These are phyloP conservation scores for Prinsepia uniflora DNA, from an alignment of 306 rosid species.

Conservation along the genomic window DNA sequence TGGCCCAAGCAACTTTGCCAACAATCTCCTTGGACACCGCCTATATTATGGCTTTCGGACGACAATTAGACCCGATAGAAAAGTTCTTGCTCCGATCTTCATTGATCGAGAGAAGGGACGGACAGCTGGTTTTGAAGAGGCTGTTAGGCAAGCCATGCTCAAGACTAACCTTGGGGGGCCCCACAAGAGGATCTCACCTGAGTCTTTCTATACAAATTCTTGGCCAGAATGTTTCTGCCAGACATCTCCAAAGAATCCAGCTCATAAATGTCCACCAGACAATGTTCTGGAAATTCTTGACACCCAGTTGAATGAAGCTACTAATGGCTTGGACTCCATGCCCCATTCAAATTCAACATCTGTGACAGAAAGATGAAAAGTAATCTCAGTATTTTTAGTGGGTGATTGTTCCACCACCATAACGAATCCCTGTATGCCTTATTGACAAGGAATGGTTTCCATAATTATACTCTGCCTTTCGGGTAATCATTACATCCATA, in stretches of 20 bases:
- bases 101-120: slow-evolving; percentile 65
- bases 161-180: slow-evolving; percentile 85
- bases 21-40: slow-evolving; percentile 97
- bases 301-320: slow-evolving; percentile 39
- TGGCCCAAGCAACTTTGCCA: slow-evolving; percentile 99
- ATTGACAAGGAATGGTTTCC: slow-evolving; percentile 29
- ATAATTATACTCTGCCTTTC: not conserved
- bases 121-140: slow-evolving; percentile 65
- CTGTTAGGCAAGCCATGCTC: slow-evolving; percentile 69
- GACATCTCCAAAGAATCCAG: slow-evolving; percentile 55
- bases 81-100: slow-evolving; percentile 92
- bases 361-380: slow-evolving; percentile 31
- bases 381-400: slow-evolving; percentile 20
- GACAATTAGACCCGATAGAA: slow-evolving; percentile 86
- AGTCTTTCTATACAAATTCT: slow-evolving; percentile 94
- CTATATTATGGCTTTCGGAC: slow-evolving; percentile 94
- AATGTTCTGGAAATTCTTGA: slow-evolving; percentile 54
- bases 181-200: slow-evolving; percentile 76
- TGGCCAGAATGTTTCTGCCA: slow-evolving; percentile 99
- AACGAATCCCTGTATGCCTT: slow-evolving; percentile 25
- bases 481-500: slow-evolving; percentile 13
- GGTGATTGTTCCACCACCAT: slow-evolving; percentile 22
- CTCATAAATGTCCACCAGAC: slow-evolving; percentile 77
- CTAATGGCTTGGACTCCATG: slow-evolving; percentile 20
- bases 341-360: slow-evolving; percentile 40